These are phyloP conservation scores for Plasmodium vivax DNA, from an alignment of 169 alveolate species.

Conservation along the genomic window DNA sequence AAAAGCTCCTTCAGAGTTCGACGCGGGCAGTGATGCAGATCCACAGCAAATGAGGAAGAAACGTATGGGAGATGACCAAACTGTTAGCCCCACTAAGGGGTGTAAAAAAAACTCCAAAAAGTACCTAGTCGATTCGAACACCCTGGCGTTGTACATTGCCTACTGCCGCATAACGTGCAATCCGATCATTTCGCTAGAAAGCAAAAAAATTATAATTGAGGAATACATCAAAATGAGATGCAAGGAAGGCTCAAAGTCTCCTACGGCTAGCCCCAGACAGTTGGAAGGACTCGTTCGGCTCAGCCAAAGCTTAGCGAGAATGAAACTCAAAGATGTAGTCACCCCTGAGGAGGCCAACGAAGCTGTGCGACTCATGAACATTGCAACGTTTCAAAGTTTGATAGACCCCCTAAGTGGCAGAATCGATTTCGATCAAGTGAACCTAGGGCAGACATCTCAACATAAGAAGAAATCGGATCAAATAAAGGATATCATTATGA, in stretches of 20 bases:
- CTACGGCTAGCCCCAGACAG: slow-evolving; percentile 97
- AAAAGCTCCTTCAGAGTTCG: slow-evolving; percentile 13
- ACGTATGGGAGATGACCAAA: slow-evolving; percentile 16
- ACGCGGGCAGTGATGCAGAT: background rate
- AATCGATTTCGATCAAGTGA: slow-evolving; percentile 96
- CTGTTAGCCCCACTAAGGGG: slow-evolving; percentile 18
- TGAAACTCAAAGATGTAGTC: slow-evolving; percentile 93
- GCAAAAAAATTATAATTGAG: slow-evolving; percentile 86
- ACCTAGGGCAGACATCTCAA: slow-evolving; percentile 90
- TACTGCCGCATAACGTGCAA: slow-evolving; percentile 92
- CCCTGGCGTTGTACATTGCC: slow-evolving; percentile 90
- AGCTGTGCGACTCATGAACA: slow-evolving; percentile 97
- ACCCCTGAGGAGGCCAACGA: slow-evolving; percentile 94
- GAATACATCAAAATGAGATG: slow-evolving; percentile 93
- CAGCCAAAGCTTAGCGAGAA: slow-evolving; percentile 97
- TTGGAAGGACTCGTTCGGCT: slow-evolving; percentile 97
- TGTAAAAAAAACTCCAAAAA: slow-evolving; percentile 12
- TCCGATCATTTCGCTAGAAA: slow-evolving; percentile 93
- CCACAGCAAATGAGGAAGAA: background rate
- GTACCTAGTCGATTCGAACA: slow-evolving; percentile 77
- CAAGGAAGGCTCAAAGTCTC: slow-evolving; percentile 89
- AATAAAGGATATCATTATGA: slow-evolving; percentile 61
- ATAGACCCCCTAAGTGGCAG: slow-evolving; percentile 98
- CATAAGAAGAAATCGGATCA: slow-evolving; percentile 71
- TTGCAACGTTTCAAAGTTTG: slow-evolving; percentile 98